Conservation (phyloP, 2,329 filamentous ascomycete genomes). For the Aspergillus sp. region DNA sequence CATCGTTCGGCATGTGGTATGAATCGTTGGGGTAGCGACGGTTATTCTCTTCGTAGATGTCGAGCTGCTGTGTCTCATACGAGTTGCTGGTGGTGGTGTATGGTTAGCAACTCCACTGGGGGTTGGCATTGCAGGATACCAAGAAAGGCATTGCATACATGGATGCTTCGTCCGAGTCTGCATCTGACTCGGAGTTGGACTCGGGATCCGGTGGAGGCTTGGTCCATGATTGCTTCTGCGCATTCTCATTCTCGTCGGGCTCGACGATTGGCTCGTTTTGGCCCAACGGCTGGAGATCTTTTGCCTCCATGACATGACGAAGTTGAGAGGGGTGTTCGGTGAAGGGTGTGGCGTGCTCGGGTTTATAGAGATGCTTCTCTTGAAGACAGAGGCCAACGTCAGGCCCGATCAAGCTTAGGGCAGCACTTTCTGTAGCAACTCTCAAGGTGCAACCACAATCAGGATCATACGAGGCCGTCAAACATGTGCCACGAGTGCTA, state of each 20-base stretch:
- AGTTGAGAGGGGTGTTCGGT: constrained; percentile 1
- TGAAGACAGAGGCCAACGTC: neutral
- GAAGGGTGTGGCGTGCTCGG: neutral
- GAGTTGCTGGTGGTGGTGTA: constrained; percentile 33
- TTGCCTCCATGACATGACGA: constrained; percentile 34
- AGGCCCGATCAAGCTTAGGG: neutral
- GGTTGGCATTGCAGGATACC: too few relatives aligned
- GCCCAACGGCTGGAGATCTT: constrained; percentile 19
- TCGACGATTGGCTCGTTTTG: constrained; percentile 17
- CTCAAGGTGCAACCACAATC: neutral
- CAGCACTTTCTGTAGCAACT: neutral
- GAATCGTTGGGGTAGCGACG: constrained; percentile 62
- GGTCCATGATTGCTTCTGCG: constrained; percentile 14
- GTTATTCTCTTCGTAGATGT: constrained; percentile 62
- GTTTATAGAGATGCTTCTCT: neutral
- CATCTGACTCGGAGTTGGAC: constrained; percentile 15
- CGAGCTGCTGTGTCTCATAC: constrained; percentile 43
- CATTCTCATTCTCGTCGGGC: constrained; percentile 11
- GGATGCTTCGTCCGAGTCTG: constrained; percentile 24
- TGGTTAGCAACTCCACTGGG: constrained; percentile 9
- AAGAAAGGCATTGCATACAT: constrained; percentile 23
- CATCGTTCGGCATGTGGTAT: constrained; percentile 69
- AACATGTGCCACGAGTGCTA: neutral
- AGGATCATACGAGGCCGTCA: neutral
- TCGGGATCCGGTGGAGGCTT: neutral